phyloP scores from a whole-genome alignment of 108 stramenopile genomes.

The Chaetoceros tenuissimus region DNA sequence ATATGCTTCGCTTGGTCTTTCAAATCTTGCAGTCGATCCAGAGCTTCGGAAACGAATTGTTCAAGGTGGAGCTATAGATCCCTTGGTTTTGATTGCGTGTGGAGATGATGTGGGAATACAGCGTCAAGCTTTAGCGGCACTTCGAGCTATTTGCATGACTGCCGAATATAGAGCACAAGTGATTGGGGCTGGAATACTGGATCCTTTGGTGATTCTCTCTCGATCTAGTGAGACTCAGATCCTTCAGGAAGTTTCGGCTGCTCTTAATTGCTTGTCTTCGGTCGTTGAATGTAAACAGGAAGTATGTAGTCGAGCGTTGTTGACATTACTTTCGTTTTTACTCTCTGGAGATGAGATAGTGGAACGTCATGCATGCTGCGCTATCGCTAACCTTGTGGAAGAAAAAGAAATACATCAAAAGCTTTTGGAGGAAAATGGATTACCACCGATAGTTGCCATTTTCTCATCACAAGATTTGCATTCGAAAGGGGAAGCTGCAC shows the following conservation, averaged over 20 bases:
- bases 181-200: constrained; percentile 64
- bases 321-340: constrained; percentile 62
- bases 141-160: constrained; percentile 63
- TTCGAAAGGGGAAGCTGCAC: constrained; percentile 52
- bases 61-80: constrained; percentile 59
- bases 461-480: constrained; percentile 36
- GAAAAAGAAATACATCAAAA: constrained; percentile 56
- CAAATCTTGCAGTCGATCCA: constrained; percentile 67
- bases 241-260: constrained; percentile 59
- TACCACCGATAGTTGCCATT: constrained; percentile 57
- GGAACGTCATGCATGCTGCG: constrained; percentile 68
- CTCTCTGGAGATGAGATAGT: constrained; percentile 56
- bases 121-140: constrained; percentile 60
- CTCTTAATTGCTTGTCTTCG: constrained; percentile 64
- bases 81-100: constrained; percentile 67
- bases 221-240: constrained; percentile 52
- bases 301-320: constrained; percentile 66
- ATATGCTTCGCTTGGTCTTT: constrained; percentile 69
- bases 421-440: constrained; percentile 62
- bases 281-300: constrained; percentile 83
- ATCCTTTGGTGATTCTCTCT: constrained; percentile 75
- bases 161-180: constrained; percentile 47
- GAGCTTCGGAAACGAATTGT: constrained; percentile 57
- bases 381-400: constrained; percentile 75
- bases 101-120: constrained; percentile 72